phyloP scores from a whole-genome alignment of 495 filamentous ascomycete genomes.

The Trichoderma gamsii region DNA sequence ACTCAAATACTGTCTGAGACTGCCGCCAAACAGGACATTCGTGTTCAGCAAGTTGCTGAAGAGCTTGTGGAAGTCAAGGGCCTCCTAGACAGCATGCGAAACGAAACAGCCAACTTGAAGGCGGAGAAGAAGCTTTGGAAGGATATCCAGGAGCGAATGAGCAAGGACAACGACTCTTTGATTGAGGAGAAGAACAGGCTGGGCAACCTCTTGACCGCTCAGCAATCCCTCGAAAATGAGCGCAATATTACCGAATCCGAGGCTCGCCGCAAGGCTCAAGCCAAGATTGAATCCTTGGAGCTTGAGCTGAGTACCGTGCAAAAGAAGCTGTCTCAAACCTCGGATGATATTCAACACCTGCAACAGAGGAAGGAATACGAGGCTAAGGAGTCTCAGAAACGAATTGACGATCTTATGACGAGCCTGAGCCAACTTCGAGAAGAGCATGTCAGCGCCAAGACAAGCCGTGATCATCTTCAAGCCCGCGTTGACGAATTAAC shows the following conservation, averaged over 20 bases:
- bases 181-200: conserved; percentile 75
- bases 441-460: conserved; percentile 75
- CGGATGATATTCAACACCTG: conserved; percentile 74
- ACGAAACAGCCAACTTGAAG: conserved; percentile 85
- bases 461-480: conserved; percentile 80
- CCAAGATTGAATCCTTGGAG: conserved; percentile 69
- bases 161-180: conserved; percentile 77
- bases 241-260: conserved; percentile 82
- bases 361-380: conserved; percentile 82
- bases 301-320: conserved; percentile 70
- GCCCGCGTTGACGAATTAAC: conserved; percentile 79
- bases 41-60: conserved; percentile 85
- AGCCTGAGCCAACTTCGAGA: conserved; percentile 72
- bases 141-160: conserved; percentile 78
- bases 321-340: conserved; percentile 74
- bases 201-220: conserved; percentile 67
- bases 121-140: conserved; percentile 90
- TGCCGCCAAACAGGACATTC: conserved; percentile 81
- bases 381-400: conserved; percentile 72
- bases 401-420: conserved; percentile 82
- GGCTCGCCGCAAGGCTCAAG: conserved; percentile 67
- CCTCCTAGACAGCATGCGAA: conserved; percentile 77
- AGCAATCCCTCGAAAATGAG: conserved; percentile 84
- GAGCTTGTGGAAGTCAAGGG: conserved; percentile 83
- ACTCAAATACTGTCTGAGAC: conserved; percentile 68